Conservation (phyloP, 257 asterid species). For the Solanum etuberosum region DNA sequence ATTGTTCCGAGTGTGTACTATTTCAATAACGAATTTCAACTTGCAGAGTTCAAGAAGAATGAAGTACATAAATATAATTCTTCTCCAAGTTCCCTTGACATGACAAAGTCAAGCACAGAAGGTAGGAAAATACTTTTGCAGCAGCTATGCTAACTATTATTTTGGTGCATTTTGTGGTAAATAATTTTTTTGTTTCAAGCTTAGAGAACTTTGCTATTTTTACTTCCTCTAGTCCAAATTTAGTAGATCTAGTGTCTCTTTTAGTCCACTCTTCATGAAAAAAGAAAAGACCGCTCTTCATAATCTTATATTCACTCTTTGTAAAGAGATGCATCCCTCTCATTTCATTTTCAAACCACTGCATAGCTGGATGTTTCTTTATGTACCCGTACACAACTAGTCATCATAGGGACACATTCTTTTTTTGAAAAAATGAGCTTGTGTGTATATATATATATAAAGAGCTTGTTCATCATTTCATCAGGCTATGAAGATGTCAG, state of each 20-base stretch:
- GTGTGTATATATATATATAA: not conserved
- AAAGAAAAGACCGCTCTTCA: not conserved
- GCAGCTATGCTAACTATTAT: not conserved
- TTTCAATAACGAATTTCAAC: not conserved
- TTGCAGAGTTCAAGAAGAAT: slow-evolving; percentile 70
- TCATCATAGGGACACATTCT: not conserved
- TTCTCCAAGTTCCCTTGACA: slow-evolving; percentile 44
- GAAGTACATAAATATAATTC: slow-evolving; percentile 41
- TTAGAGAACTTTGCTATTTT: not conserved
- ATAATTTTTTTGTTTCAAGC: not conserved
- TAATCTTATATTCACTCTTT: not conserved
- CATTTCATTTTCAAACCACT: not conserved
- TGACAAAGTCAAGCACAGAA: slow-evolving; percentile 25
- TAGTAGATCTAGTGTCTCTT: not conserved
- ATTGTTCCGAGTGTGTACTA: not conserved
- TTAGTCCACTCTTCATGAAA: not conserved
- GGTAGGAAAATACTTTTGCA: slow-evolving; percentile 22
- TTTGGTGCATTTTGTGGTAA: not conserved
- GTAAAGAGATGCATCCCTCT: not conserved
- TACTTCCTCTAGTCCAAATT: not conserved
- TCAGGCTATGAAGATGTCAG: not conserved
- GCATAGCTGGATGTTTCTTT: not conserved
- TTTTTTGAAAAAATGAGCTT: not conserved
- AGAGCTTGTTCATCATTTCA: not conserved
- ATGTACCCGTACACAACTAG: not conserved